Percentiles rank a stretch among this genome's conserved stretches.
Conservation (phyloP, 225 moss, liverwort and hornwort genomes). For the Pseudoscleropodium purum region DNA sequence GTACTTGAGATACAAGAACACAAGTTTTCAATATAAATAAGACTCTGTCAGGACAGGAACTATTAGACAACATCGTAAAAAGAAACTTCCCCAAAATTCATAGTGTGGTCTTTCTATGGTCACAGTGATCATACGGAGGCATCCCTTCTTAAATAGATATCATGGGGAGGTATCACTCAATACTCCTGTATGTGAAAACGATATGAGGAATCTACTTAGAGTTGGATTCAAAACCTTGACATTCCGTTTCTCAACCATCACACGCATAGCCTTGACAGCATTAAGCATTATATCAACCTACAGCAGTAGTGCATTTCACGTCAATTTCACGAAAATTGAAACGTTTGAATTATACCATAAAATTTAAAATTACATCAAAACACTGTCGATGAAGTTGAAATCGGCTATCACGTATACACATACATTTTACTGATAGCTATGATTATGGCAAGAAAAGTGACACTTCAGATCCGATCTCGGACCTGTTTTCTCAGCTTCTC, state of each 20-base stretch:
- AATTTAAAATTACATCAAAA: not conserved
- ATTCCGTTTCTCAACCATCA: conserved; percentile 52
- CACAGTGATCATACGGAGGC: not conserved
- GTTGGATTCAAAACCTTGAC: conserved; percentile 36
- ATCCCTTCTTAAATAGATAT: not conserved
- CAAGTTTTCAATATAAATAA: not conserved
- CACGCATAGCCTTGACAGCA: conserved; percentile 46
- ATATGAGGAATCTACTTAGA: not conserved
- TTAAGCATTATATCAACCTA: conserved; percentile 53
- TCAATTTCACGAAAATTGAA: not conserved
- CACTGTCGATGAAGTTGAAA: not conserved
- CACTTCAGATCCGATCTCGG: not conserved
- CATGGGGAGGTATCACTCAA: not conserved
- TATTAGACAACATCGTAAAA: not conserved
- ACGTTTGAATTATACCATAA: not conserved
- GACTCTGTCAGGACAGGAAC: not conserved
- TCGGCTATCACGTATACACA: not conserved
- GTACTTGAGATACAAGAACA: not conserved
- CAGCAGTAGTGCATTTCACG: not conserved
- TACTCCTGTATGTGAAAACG: not conserved
- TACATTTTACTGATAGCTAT: not conserved
- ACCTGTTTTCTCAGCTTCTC: conserved; percentile 73
- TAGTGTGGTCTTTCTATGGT: not conserved
- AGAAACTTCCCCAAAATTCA: not conserved
- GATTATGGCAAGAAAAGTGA: not conserved